Evolutionary conservation across 2,329 filamentous ascomycete genomes (phyloP), one percentile per base, ranked within the genome.

Genomic region (Sporothrix pseudoabietina): DNA sequence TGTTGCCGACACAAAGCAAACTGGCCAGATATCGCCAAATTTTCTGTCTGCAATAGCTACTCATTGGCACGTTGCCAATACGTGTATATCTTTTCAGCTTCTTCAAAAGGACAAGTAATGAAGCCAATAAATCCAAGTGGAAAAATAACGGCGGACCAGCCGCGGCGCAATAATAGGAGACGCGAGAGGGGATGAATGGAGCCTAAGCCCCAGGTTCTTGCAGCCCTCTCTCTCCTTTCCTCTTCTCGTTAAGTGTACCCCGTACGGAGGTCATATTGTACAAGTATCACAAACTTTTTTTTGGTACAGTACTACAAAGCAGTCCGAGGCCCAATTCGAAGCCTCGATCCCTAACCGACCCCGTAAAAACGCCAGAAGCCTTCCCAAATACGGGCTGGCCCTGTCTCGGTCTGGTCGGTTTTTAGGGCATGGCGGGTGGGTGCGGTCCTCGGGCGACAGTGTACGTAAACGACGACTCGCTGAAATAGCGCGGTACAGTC

Each of bases 361-460:
- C 26, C 30, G 30, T 32, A 59, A 59, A 59, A 35, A 57, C 55
- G 55, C 55, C 55, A 59, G 55, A 16, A 35, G 55, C 30, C 55
- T 59, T 59, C 22, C 55, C 55, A 59, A 16, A 59, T 19, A 59
- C n/a, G 55, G 55, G 55, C 55, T 59, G 55, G 55, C 52, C 12
- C 52, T 10, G 44, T 55, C 22, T 55, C n/a, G 52, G 52, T 12
- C 52, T 55, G 8, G n/a, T 55, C 52, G 52, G 22, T 55, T 26
- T 55, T 49, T 49, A 5, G n/a, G 52, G 52, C 52, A 16, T 55
- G 52, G 52, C 52, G n/a, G 22, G 44, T 6, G 44, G 52, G 52
- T n/a, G 52, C 55, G 55, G 55, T 35, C 30, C 30, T 59, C 55
- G 55, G 55, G 55, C 30, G 26, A 30, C 16, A 59, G 30, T 30